Conservation (phyloP, 2,329 filamentous ascomycete genomes). For the Penicillium sp. region DNA sequence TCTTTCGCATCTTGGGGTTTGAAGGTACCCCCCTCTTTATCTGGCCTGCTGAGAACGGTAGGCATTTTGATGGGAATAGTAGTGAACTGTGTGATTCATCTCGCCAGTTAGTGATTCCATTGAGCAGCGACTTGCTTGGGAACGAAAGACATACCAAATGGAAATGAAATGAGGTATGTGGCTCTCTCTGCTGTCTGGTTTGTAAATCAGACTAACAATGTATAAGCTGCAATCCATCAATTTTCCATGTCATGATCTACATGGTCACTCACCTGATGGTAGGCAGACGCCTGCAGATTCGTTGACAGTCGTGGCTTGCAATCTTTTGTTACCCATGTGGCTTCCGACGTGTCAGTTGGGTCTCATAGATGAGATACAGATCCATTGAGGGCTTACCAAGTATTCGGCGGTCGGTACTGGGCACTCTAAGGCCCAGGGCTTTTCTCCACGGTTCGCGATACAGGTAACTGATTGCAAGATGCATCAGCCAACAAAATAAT, state of each 20-base stretch:
- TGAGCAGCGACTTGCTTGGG: neutral
- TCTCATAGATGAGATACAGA: neutral
- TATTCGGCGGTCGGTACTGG: neutral
- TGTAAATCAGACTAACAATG: neutral
- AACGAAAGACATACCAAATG: neutral
- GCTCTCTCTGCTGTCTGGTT: neutral
- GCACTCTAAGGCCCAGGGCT: too few species aligned
- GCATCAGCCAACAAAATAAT: neutral
- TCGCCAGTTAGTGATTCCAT: neutral
- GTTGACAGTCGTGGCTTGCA: neutral
- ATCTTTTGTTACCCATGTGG: neutral
- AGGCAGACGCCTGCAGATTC: neutral
- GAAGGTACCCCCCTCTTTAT: too few species aligned
- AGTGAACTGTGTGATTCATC: neutral
- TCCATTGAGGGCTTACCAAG: neutral
- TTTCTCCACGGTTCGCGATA: neutral
- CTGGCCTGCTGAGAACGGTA: neutral
- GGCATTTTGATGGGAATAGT: neutral
- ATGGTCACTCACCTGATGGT: neutral
- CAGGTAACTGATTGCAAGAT: neutral
- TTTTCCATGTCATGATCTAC: neutral
- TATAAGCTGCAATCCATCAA: neutral
- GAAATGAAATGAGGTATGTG: neutral
- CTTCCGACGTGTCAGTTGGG: neutral
- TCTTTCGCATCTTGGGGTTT: too few species aligned